These are phyloP conservation scores for Mucor saturninus DNA, from an alignment of 371 early-diverging fungal species.

Conservation along the genomic window DNA sequence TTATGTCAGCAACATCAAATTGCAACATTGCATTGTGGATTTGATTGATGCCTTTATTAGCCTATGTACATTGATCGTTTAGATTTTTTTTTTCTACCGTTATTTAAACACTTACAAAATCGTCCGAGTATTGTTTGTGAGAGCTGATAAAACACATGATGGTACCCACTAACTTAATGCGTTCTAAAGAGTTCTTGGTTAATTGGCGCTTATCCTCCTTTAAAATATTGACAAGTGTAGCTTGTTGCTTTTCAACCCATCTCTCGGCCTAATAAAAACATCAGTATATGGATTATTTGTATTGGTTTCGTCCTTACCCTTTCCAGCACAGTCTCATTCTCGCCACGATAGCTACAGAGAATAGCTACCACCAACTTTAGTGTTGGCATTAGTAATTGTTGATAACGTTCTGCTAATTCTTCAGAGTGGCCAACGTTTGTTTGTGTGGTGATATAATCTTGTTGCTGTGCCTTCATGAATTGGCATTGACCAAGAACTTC, in stretches of 20 bases:
- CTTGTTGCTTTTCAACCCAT: slow-evolving; percentile 69
- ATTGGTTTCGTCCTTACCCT: slow-evolving; percentile 36
- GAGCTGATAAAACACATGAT: slow-evolving; percentile 46
- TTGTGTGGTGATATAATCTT: slow-evolving; percentile 1
- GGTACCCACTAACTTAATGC: slow-evolving; percentile 46
- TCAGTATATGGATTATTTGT: background rate
- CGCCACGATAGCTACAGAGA: slow-evolving; percentile 55
- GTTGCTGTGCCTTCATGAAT: slow-evolving; percentile 43
- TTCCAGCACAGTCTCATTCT: slow-evolving; percentile 49
- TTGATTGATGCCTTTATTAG: slow-evolving; percentile 36
- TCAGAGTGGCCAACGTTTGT: background rate
- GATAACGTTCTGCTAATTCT: slow-evolving; percentile 54
- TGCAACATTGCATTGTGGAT: slow-evolving; percentile 52
- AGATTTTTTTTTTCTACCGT: background rate
- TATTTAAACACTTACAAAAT: slow-evolving; percentile 36
- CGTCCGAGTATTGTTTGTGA: slow-evolving; percentile 40
- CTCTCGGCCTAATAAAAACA: slow-evolving; percentile 44
- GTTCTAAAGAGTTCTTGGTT: slow-evolving; percentile 47
- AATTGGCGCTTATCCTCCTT: slow-evolving; percentile 45
- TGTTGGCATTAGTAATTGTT: slow-evolving; percentile 65
- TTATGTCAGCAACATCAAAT: background rate
- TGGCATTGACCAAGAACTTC: slow-evolving; percentile 79
- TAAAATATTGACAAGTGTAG: slow-evolving; percentile 61
- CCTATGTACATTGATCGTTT: slow-evolving; percentile 7
- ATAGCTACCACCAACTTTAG: slow-evolving; percentile 66